phyloP scores from a whole-genome alignment of 768 basidiomycete genomes.

The Rhizopogon rudus region DNA sequence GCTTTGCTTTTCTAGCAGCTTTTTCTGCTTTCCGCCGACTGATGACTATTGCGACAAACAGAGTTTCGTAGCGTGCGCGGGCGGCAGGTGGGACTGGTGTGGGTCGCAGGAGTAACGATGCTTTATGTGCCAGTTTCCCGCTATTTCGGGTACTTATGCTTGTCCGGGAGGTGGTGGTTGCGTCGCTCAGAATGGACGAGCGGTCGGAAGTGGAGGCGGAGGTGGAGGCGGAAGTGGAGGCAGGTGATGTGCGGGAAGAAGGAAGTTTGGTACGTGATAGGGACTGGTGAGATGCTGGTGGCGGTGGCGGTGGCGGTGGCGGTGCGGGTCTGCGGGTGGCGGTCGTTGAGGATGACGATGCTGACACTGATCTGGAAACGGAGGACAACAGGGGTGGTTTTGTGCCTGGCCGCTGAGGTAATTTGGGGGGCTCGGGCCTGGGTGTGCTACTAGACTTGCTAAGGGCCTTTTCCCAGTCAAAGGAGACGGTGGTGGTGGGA shows the following conservation, averaged over 20 bases:
- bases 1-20: slow-evolving; percentile 26
- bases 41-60: slow-evolving; percentile 58
- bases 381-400: slow-evolving; percentile 21
- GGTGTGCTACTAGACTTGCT: slow-evolving; percentile 25
- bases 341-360: slow-evolving; percentile 31
- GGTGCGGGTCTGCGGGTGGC: slow-evolving; percentile 38
- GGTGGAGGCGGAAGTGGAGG: slow-evolving; percentile 34
- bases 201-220: slow-evolving; percentile 58
- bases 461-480: slow-evolving; percentile 49
- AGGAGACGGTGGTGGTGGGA: slow-evolving; percentile 41
- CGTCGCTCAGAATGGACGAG: slow-evolving; percentile 53
- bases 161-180: slow-evolving; percentile 35
- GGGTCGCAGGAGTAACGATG: slow-evolving; percentile 40
- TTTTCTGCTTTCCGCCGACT: slow-evolving; percentile 38
- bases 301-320: slow-evolving; percentile 39
- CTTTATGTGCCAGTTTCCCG: slow-evolving; percentile 17
- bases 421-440: slow-evolving; percentile 35
- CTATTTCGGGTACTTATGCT: slow-evolving; percentile 29
- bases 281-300: slow-evolving; percentile 24
- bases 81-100: slow-evolving; percentile 66
- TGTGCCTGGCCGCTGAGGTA: slow-evolving; percentile 41
- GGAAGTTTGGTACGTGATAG: slow-evolving; percentile 21
- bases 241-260: slow-evolving; percentile 33
- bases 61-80: slow-evolving; percentile 58
- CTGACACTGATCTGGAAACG: slow-evolving; percentile 28